Evolutionary conservation across 1,284 basidiomycete genomes (phyloP).

Genomic region (Cryptococcus sp.): DNA sequence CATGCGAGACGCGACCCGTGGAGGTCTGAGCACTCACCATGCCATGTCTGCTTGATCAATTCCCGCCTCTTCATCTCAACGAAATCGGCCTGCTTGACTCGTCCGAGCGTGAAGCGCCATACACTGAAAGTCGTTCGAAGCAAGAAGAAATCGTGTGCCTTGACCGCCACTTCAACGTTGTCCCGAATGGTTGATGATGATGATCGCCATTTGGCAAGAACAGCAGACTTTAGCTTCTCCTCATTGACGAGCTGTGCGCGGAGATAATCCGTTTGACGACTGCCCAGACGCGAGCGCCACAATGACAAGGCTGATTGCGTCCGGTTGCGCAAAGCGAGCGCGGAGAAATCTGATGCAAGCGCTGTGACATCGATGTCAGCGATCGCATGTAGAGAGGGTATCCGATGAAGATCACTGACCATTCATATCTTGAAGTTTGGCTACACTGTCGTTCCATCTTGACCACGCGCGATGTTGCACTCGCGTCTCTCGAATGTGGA

Average conservation of each 20-base stretch:
- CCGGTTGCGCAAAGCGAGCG: background rate
- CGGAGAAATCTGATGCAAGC: constrained; percentile 6
- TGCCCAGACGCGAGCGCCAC: constrained; percentile 33
- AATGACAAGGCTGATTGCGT: constrained; percentile 21
- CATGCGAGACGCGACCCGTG: too few species aligned
- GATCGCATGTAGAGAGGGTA: background rate
- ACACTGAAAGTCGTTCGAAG: constrained; percentile 29
- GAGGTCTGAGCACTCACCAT: constrained; percentile 15
- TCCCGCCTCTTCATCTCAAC: constrained; percentile 19
- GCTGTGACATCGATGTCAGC: constrained; percentile 1
- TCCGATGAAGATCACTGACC: too few species aligned
- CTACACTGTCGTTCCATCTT: constrained; percentile 11
- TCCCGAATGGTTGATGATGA: constrained; percentile 18
- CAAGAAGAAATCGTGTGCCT: constrained; percentile 43
- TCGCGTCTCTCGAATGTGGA: constrained; percentile 16
- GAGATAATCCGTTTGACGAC: constrained; percentile 22
- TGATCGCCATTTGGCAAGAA: constrained; percentile 29
- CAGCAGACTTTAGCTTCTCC: constrained; percentile 10
- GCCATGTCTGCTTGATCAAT: constrained; percentile 20
- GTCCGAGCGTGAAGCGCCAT: constrained; percentile 26
- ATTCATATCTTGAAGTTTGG: constrained; percentile 11
- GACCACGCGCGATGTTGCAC: background rate
- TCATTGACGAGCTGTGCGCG: constrained; percentile 33
- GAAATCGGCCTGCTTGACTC: constrained; percentile 21
- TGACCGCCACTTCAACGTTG: constrained; percentile 33